Conservation (phyloP, 2,329 filamentous ascomycete genomes). For the Aureobasidium sp. region DNA sequence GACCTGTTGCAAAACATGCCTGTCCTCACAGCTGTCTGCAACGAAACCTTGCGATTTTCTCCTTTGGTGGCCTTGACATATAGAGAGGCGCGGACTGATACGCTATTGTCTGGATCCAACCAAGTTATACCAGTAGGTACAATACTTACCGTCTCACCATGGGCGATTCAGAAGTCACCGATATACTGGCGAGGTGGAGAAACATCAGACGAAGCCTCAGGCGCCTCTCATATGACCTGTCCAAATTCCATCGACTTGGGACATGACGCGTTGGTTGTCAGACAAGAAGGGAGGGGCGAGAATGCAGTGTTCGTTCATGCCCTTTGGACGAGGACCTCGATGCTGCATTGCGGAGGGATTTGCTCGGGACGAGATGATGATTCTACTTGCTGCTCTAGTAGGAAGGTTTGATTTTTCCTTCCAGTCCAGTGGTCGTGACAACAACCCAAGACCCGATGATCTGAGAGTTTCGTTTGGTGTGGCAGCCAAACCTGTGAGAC, state of each 20-base stretch:
- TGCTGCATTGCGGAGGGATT: constrained; percentile 5
- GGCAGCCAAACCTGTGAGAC: not conserved
- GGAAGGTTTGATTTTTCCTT: constrained; percentile 2
- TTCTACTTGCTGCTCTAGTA: not conserved
- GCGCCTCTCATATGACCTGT: not conserved
- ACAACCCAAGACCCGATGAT: not conserved
- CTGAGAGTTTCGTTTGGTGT: constrained; percentile 1
- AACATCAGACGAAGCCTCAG: not conserved
- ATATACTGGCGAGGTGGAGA: not conserved
- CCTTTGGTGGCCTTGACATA: not conserved
- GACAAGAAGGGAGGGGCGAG: constrained; percentile 10
- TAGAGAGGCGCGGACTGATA: not conserved
- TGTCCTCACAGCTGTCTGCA: not conserved
- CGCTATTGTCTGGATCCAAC: not conserved
- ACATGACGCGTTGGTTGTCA: not conserved
- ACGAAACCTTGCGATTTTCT: constrained; percentile 1
- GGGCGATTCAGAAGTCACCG: constrained; percentile 1
- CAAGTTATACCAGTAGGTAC: not conserved
- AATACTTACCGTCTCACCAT: constrained; percentile 4
- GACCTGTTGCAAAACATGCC: not conserved
- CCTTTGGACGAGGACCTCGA: constrained; percentile 4
- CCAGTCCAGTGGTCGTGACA: not conserved
- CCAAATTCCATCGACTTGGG: not conserved
- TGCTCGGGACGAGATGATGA: constrained; percentile 4
- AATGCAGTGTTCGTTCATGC: constrained; percentile 6